Evolutionary conservation across 2,329 filamentous ascomycete species (phyloP).

Genomic region (Trichoderma polysporum): DNA sequence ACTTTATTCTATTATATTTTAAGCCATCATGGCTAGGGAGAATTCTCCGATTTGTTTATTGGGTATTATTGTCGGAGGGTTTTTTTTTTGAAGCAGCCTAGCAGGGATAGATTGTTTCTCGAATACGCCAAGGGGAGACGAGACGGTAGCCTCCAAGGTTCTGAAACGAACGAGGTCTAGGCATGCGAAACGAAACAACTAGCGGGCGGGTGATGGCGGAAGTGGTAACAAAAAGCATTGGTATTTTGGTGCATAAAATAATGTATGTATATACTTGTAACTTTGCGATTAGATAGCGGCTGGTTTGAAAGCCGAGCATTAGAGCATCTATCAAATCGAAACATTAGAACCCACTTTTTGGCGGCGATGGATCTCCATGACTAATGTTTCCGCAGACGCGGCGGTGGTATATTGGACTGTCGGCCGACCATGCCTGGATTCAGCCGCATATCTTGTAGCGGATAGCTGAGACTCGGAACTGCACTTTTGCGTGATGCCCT

Average conservation of each 20-base stretch:
- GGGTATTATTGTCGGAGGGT: neutral
- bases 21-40: neutral
- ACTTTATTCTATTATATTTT: neutral
- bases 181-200: conserved; percentile 14
- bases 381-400: neutral
- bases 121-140: neutral
- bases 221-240: neutral
- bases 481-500: too few species aligned
- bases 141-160: neutral
- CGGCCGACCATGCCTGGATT: neutral
- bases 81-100: neutral
- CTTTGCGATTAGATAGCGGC: neutral
- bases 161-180: conserved; percentile 12
- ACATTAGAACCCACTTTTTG: neutral
- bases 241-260: conserved; percentile 1
- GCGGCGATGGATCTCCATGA: neutral
- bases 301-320: neutral
- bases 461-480: neutral
- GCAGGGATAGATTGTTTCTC: conserved; percentile 12
- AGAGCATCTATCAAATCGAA: neutral
- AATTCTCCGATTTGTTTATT: neutral
- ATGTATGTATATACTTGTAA: neutral
- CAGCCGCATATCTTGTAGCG: neutral
- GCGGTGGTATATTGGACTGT: neutral
- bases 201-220: conserved; percentile 4